Base-by-base conservation (phyloP, 106 monocot species). In the Allium cepa region DNA sequence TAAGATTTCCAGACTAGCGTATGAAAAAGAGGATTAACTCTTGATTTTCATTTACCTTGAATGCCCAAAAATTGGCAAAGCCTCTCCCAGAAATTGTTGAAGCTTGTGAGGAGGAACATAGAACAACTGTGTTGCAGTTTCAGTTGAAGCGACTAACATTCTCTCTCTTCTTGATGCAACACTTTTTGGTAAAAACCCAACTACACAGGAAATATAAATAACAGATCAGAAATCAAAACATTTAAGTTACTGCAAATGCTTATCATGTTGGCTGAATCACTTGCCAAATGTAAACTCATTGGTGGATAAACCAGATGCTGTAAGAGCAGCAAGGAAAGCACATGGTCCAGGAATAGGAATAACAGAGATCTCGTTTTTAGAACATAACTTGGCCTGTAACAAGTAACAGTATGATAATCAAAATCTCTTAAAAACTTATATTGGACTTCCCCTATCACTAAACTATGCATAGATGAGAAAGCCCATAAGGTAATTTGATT, bases 201-300 rank as follows among this genome's bases (percentile, higher is more conserved):
- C 96, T 97, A 70, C n/a, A 65, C 4, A 72, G 59, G 66, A 76
- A 69, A 72, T 60, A 47, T 28, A 11, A 69, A 69, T 22, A 22
- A 22, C 22, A 22, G 22, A 22, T 22, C 22, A 22, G 22, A 22
- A 22, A 22, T 22, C 0, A 22, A 22, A 22, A 22, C 22, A 22
- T 22, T 22, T 22, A 22, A 22, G 22, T 22, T 22, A 22, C 22
- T 22, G 22, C 22, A 22, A 22, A 22, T 22, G 22, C 22, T 22
- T 22, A 1, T 22, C 22, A 22, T 22, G 22, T 22, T 22, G 0
- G 22, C 22, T 22, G 22, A 22, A 1, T 22, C 22, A 22, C 16
- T 75, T 95, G 92, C 96, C 86, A 86, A 96, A 96, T 62, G 86
- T 92, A 62, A 96, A 96, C 69, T 96, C 96, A 57, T 86, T 73